Percentiles rank a stretch among this genome's conserved stretches.
These are phyloP conservation scores for Chaetothyriales sp. DNA, from an alignment of 2,329 filamentous ascomycete species.

Conservation along the genomic window DNA sequence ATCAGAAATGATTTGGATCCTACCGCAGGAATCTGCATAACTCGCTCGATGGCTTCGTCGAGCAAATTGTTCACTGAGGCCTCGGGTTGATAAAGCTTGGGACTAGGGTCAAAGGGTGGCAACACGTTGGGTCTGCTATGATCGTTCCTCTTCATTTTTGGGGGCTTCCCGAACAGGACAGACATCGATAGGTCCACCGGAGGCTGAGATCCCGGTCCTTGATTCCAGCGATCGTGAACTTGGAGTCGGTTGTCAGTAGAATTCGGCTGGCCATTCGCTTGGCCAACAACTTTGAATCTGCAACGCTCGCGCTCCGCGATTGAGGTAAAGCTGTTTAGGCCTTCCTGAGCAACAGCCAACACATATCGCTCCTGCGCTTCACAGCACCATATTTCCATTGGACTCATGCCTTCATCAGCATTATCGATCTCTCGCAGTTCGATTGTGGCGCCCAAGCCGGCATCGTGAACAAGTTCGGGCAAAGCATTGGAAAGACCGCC, in stretches of 20 bases:
- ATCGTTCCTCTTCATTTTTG: constrained; percentile 65
- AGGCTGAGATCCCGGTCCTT: constrained; percentile 53
- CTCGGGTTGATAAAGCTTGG: constrained; percentile 53
- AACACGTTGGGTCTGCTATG: constrained; percentile 55
- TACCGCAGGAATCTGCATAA: constrained; percentile 74
- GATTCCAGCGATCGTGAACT: constrained; percentile 58
- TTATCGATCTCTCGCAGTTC: constrained; percentile 90
- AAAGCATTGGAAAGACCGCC: constrained; percentile 76
- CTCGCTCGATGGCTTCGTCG: constrained; percentile 62
- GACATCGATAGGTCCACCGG: constrained; percentile 86
- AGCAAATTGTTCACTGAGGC: constrained; percentile 38
- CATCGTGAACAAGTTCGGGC: constrained; percentile 82
- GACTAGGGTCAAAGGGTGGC: constrained; percentile 58
- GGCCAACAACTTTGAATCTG: constrained; percentile 81
- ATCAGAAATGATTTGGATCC: constrained; percentile 97
- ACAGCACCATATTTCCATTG: constrained; percentile 94
- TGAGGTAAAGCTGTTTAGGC: constrained; percentile 57
- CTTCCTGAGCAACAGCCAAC: constrained; percentile 67
- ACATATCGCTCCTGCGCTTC: constrained; percentile 96
- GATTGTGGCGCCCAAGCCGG: constrained; percentile 78
- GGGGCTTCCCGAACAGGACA: constrained; percentile 73
- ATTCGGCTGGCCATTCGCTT: constrained; percentile 41
- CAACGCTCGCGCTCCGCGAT: constrained; percentile 73
- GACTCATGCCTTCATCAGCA: constrained; percentile 82
- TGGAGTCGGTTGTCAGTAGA: constrained; percentile 57